phyloP scores from a whole-genome alignment of 176 grass and related monocot species.

The Dactylis glomerata region DNA sequence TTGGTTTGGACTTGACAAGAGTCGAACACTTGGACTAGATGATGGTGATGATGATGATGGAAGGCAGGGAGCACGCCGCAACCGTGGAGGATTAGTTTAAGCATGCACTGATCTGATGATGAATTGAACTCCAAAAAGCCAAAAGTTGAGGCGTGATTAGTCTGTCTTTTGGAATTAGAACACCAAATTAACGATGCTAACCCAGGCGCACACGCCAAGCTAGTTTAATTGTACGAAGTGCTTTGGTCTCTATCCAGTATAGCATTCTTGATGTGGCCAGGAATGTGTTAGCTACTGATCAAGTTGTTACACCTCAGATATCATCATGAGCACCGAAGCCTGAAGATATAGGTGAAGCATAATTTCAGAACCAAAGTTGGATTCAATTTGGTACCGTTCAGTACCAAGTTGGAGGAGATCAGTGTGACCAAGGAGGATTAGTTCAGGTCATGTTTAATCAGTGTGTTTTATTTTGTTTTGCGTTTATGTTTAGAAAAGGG shows the following conservation, averaged over 20 bases:
- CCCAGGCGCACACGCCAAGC: constrained; percentile 25
- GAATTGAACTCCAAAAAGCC: constrained; percentile 41
- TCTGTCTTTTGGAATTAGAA: constrained; percentile 27
- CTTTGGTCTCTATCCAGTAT: neutral
- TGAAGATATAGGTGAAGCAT: too few species aligned
- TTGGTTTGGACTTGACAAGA: constrained; percentile 29
- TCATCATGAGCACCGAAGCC: too few species aligned
- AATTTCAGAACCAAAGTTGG: too few species aligned
- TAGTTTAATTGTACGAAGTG: neutral
- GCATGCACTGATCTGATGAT: constrained; percentile 6
- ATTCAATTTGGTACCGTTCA: too few species aligned
- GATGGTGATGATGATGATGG: neutral
- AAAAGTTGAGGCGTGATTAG: constrained; percentile 38
- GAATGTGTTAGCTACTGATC: too few species aligned
- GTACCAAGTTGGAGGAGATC: too few species aligned
- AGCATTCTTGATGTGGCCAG: neutral
- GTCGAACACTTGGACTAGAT: neutral
- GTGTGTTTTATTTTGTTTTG: too few species aligned
- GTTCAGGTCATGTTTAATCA: too few species aligned
- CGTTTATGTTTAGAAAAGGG: too few species aligned
- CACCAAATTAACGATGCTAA: constrained; percentile 31
- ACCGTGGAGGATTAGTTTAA: constrained; percentile 39
- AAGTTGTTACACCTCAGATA: too few species aligned
- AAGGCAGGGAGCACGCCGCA: constrained; percentile 45
- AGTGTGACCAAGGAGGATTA: too few species aligned